Evolutionary conservation across 1,139 yeast species (phyloP).

Genomic region (Candida sp.): DNA sequence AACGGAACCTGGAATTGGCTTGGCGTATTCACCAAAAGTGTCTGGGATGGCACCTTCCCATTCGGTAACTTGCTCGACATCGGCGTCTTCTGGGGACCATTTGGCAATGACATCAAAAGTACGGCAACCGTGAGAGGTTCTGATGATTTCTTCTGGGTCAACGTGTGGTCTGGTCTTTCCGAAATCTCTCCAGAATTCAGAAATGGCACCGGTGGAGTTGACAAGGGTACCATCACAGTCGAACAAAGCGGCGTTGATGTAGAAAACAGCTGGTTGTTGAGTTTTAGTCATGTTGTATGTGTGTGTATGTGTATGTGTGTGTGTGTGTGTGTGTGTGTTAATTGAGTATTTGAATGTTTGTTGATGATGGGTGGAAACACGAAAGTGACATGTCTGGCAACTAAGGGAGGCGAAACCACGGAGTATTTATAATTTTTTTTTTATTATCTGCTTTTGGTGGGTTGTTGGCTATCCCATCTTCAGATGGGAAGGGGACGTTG

Average conservation of each 20-base stretch:
- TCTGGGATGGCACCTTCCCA: conserved; percentile 77
- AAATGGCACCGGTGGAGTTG: conserved; percentile 82
- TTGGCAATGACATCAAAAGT: conserved; percentile 77
- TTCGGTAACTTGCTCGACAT: conserved; percentile 64
- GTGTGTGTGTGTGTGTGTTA: background rate
- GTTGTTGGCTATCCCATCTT: background rate
- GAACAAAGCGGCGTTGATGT: conserved; percentile 60
- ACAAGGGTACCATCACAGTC: conserved; percentile 90
- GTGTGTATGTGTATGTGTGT: background rate
- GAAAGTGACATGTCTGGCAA: background rate
- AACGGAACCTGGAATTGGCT: conserved; percentile 76
- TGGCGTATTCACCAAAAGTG: conserved; percentile 71
- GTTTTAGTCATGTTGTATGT: conserved; percentile 22
- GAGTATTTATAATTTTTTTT: conserved; percentile 2
- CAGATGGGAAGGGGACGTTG: conserved; percentile 2
- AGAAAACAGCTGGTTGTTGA: conserved; percentile 51
- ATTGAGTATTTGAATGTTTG: background rate
- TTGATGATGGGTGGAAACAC: background rate
- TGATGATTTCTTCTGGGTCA: conserved; percentile 70
- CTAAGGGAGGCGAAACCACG: background rate
- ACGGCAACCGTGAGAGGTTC: conserved; percentile 83
- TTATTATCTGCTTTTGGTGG: background rate
- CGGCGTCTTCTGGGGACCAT: conserved; percentile 78
- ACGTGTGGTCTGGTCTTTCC: conserved; percentile 73
- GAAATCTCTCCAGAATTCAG: conserved; percentile 79